Evolutionary conservation across 352 stramenopile species (phyloP), one percentile per base, ranked within the genome.

Genomic region (Elongisporangium anandrum): DNA sequence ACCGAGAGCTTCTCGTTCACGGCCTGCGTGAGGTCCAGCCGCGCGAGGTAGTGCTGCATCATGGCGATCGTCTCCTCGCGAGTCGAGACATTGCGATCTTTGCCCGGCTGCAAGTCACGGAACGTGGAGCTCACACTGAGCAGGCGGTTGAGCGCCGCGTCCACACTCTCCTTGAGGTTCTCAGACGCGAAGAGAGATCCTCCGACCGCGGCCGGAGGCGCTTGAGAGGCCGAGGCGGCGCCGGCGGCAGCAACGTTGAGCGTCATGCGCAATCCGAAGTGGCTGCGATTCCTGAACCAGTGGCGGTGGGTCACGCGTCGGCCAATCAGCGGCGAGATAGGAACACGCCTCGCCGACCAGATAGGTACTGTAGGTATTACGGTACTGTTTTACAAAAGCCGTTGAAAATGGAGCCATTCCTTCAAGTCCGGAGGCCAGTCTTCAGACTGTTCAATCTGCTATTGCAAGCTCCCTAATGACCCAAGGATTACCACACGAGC

Each of bases 41-140:
- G 79, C 49, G 72, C 54, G 19, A 94, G 74, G 61, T 94, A 94
- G 62, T 90, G 77, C 52, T 90, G 70, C 84, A 94, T 91, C 81
- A 94, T 88, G 26, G 54, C 66, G 59, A 91, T 87, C 0, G 82
- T 90, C 57, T 89, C 80, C 41, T 92, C 81, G 19, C 84, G 78
- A 20, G 82, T 92, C 24, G 83, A 88, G 24, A 91, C 80, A 19
- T 85, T 65, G 53, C 55, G 68, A 65, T 88, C 80, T 52, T 87
- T 82, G 50, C 78, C 80, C 21, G 79, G 72, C 59, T 82, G 77
- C 19, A 90, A 66, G 65, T 88, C 81, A 54, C 79, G 79, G 59
- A 87, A 91, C 26, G 80, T 64, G 17, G 81, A 78, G 64, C 79
- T 89, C 52, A 90, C 78, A 47, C 65, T 61, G n/a, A 93, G 65